These are phyloP conservation scores for Prunus fruticosa DNA, from an alignment of 306 rosid species.

Conservation along the genomic window DNA sequence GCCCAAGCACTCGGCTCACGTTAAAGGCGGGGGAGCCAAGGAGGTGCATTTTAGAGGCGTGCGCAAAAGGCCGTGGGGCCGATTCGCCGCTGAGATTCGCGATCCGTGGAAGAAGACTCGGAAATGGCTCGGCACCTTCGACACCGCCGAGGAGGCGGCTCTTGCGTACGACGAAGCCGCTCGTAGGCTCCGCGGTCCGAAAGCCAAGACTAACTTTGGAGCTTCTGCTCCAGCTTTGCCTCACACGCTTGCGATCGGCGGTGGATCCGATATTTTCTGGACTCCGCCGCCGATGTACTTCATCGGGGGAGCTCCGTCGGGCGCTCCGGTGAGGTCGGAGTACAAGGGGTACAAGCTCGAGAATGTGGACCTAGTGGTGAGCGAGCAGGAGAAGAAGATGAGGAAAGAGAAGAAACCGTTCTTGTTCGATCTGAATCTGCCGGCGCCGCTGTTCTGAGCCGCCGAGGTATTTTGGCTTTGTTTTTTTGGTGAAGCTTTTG, in stretches of 20 bases:
- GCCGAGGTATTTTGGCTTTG: background rate
- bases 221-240: background rate
- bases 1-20: background rate
- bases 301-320: background rate
- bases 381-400: slow-evolving; percentile 29
- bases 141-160: slow-evolving; percentile 74
- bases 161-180: slow-evolving; percentile 69
- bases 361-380: slow-evolving; percentile 40
- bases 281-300: slow-evolving; percentile 21
- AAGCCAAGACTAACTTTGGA: slow-evolving; percentile 64
- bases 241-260: background rate
- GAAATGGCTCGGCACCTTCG: slow-evolving; percentile 72
- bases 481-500: background rate
- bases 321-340: slow-evolving; percentile 44
- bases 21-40: background rate
- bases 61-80: slow-evolving; percentile 70
- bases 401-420: slow-evolving; percentile 42
- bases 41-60: slow-evolving; percentile 56
- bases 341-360: slow-evolving; percentile 55
- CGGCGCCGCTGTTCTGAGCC: slow-evolving; percentile 54
- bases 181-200: slow-evolving; percentile 50
- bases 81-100: slow-evolving; percentile 71
- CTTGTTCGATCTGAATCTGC: slow-evolving; percentile 55
- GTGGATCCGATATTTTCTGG: slow-evolving; percentile 26
- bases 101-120: slow-evolving; percentile 66